Evolutionary conservation across 768 basidiomycete genomes (phyloP), one percentile per base, ranked within the genome.

Genomic region (Nevesoporus exiguus): DNA sequence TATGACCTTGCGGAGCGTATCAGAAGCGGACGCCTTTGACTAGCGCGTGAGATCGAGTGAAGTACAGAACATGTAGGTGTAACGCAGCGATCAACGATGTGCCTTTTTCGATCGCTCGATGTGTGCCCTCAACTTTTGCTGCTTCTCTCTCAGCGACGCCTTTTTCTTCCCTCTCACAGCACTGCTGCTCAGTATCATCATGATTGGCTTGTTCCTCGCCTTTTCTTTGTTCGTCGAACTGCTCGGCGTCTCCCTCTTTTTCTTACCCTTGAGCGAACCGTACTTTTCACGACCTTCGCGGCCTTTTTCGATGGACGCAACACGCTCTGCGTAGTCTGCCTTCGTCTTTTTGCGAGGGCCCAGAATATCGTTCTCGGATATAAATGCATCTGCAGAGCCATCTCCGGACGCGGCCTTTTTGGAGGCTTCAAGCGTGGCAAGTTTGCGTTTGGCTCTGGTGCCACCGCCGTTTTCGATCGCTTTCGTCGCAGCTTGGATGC

Each of bases 231-330:
- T 97, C 31, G 94, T 96, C 52, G 88, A 85, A 66, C 90, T 92
- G 71, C 90, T 93, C 55, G 86, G 83, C 11, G 76, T 72, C 33
- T 77, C 90, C 68, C 92, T 93, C 55, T 83, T 91, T 73, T 90
- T 88, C 77, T 95, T 94, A n/a, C 93, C 93, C 74, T 88, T 96
- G 60, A 82, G 73, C 36, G 89, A 90, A 21, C 90, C 90, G 66
- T 85, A 97, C 74, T 95, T 96, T 68, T 96, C 95, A 46, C 96
- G 80, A 0, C 93, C 96, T 71, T 98, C 95, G 36, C 95, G 81
- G 0, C 96, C 96, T 67, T 93, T 91, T 66, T 88, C 84, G 58
- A 98, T 89, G 8, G 86, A 88, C 5, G 90, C 95, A 72, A 98
- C 81, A 19, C 96, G 87, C 65, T 95, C 95, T 51, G 90, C 91